Percentiles rank a stretch among this genome's conserved stretches.
Evolutionary conservation across 306 rosid genomes (phyloP).

Genomic region (Malus domestica): ASM211411v1 NC_041801.1:7011501-7012000

Average conservation of each 20-base stretch:
- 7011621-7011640: background rate
- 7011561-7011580: too few relatives aligned
- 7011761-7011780: background rate
- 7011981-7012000: constrained; percentile 71
- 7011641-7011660: constrained; percentile 57
- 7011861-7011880: background rate
- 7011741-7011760: too few relatives aligned
- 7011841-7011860: background rate
- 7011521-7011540: too few relatives aligned
- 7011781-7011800: background rate
- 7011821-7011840: background rate
- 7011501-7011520: too few relatives aligned
- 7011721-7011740: background rate
- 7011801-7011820: background rate
- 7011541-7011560: too few relatives aligned
- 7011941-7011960: background rate
- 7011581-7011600: too few relatives aligned
- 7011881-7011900: constrained; percentile 17
- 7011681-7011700: background rate
- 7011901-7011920: constrained; percentile 4
- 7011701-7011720: background rate
- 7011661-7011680: constrained; percentile 9
- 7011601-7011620: too few relatives aligned
- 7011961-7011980: constrained; percentile 3
- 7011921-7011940: constrained; percentile 5